Evolutionary conservation across 163 green algal species (phyloP).

Genomic region (Chlorella variabilis): DNA sequence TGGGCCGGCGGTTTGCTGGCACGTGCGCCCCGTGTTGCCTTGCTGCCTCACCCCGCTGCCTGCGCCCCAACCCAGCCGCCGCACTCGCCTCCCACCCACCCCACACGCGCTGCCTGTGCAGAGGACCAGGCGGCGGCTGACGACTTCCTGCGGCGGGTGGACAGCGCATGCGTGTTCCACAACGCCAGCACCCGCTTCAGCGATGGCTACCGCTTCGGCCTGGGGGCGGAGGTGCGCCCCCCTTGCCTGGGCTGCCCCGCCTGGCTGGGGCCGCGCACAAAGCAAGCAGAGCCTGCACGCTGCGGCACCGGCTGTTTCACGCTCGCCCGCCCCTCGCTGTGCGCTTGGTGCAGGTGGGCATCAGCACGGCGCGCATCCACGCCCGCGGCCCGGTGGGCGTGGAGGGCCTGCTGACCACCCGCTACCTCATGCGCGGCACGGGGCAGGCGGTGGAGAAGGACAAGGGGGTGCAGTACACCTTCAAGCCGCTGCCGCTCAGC

Average conservation of each 20-base stretch:
- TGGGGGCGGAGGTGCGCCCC: constrained; percentile 75
- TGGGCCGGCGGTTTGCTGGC: too few species aligned
- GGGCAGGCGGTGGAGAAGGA: constrained; percentile 96
- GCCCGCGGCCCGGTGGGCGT: constrained; percentile 97
- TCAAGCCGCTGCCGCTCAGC: constrained; percentile 66
- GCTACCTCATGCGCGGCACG: constrained; percentile 87
- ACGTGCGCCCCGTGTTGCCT: too few species aligned
- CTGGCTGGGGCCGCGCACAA: too few species aligned
- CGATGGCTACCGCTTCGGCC: constrained; percentile 94
- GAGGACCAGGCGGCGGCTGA: constrained; percentile 76
- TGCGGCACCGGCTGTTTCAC: neutral
- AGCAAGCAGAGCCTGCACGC: too few species aligned
- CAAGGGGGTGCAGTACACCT: constrained; percentile 87
- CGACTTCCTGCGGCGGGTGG: constrained; percentile 86
- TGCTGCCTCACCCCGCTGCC: too few species aligned
- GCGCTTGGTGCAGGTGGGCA: constrained; percentile 91
- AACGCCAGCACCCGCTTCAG: constrained; percentile 95
- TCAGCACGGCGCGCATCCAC: constrained; percentile 97
- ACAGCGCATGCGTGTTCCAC: constrained; percentile 95
- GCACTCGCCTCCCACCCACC: neutral
- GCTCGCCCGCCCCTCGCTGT: too few species aligned
- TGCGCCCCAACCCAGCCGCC: too few species aligned
- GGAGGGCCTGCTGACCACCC: constrained; percentile 96
- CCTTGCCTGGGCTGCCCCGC: neutral
- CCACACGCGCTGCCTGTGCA: constrained; percentile 10